Evolutionary conservation across 495 filamentous ascomycete genomes (phyloP).

Genomic region (Umbilicaria muhlenbergii): DNA sequence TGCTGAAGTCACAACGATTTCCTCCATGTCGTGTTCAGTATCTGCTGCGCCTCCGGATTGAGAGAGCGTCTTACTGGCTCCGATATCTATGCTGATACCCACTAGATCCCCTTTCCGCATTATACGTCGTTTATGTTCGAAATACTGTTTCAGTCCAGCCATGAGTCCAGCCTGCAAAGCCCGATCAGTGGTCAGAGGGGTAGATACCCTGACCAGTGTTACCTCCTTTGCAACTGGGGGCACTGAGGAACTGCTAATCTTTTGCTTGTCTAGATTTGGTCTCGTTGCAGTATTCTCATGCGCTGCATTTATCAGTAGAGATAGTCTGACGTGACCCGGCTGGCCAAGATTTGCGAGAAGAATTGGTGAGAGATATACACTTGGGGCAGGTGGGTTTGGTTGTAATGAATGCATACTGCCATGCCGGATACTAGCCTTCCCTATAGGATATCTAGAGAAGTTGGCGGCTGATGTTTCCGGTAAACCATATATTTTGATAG

Average conservation of each 20-base stretch:
- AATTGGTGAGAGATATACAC: constrained; percentile 69
- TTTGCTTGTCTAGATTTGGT: constrained; percentile 22
- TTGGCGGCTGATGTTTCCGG: constrained; percentile 41
- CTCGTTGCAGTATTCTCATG: constrained; percentile 15
- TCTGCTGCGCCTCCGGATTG: not conserved
- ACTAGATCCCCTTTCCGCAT: constrained; percentile 77
- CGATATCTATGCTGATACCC: constrained; percentile 63
- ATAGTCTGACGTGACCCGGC: constrained; percentile 57
- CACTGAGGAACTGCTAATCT: constrained; percentile 38
- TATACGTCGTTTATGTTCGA: constrained; percentile 60
- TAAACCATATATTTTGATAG: constrained; percentile 74
- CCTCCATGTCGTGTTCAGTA: constrained; percentile 8
- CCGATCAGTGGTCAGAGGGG: constrained; percentile 72
- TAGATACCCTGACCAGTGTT: constrained; percentile 77
- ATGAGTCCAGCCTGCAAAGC: constrained; percentile 71
- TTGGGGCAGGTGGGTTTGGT: constrained; percentile 22
- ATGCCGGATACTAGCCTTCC: too few species aligned
- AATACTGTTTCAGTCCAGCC: constrained; percentile 69
- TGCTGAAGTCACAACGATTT: constrained; percentile 4
- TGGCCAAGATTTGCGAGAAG: constrained; percentile 70
- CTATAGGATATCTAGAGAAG: constrained; percentile 5
- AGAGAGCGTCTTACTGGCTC: constrained; percentile 6
- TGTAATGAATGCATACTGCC: too few species aligned
- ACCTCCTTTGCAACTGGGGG: constrained; percentile 85
- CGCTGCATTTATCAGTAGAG: constrained; percentile 35